Evolutionary conservation across 169 alveolate genomes (phyloP).

Genomic region (Sarcocystis neurona): DNA sequence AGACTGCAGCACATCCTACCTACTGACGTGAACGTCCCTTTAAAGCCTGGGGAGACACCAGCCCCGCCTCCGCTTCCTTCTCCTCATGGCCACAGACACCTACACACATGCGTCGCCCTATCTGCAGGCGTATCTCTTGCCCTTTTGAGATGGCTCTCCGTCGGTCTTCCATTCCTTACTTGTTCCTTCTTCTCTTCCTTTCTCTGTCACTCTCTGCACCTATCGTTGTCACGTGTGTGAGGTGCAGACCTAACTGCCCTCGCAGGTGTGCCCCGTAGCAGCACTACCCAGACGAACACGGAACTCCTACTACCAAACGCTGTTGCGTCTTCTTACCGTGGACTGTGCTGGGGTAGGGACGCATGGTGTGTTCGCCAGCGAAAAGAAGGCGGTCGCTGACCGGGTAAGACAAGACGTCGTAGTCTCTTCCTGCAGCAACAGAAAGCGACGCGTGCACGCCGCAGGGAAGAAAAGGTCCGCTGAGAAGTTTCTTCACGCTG

Average conservation of each 20-base stretch:
- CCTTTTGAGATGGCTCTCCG: not conserved
- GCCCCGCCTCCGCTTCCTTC: not conserved
- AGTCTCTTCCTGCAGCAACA: slow-evolving; percentile 31
- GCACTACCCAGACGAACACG: not conserved
- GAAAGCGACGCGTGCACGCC: not conserved
- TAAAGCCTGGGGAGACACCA: not conserved
- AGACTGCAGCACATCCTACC: not conserved
- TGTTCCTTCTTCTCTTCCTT: no score
- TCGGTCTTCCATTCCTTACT: not conserved
- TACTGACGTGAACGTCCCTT: not conserved
- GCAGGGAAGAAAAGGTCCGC: not conserved
- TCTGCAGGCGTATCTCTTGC: no score
- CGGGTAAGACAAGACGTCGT: slow-evolving; percentile 49
- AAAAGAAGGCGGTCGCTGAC: slow-evolving; percentile 40
- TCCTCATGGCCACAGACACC: no score
- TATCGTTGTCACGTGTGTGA: not conserved
- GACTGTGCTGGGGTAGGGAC: slow-evolving; percentile 57
- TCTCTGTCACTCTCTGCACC: not conserved
- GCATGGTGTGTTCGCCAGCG: slow-evolving; percentile 62
- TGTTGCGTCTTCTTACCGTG: slow-evolving; percentile 33
- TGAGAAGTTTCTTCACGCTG: not conserved
- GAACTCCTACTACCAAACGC: not conserved
- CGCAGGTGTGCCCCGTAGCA: not conserved
- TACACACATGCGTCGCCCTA: no score
- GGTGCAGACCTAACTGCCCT: not conserved